phyloP scores from a whole-genome alignment of 768 basidiomycete species.

The Termitomyces heimii region DNA sequence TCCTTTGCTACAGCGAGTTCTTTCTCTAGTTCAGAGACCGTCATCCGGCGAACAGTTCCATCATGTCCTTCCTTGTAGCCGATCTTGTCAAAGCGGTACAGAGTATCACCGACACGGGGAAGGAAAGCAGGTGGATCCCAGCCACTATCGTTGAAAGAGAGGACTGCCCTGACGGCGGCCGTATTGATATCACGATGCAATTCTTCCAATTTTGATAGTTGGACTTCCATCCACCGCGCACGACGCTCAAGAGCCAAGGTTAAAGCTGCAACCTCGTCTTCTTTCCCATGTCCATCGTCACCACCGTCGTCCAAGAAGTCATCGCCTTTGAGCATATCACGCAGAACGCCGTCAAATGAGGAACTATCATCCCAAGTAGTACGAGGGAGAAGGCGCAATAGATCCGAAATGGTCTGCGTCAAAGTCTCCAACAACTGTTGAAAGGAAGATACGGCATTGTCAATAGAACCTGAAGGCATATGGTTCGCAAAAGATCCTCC shows the following conservation, averaged over 20 bases:
- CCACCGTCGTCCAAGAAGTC: constrained; percentile 77
- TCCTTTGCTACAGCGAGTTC: constrained; percentile 66
- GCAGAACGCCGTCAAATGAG: constrained; percentile 79
- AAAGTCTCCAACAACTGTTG: constrained; percentile 84
- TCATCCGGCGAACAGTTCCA: constrained; percentile 47
- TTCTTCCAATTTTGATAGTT: constrained; percentile 83
- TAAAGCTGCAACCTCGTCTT: constrained; percentile 81
- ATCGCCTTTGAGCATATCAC: constrained; percentile 86
- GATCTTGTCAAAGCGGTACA: constrained; percentile 63
- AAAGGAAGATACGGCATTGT: constrained; percentile 86
- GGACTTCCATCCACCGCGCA: constrained; percentile 93
- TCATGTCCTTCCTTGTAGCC: constrained; percentile 44
- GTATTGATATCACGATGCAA: constrained; percentile 88
- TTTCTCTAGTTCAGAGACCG: constrained; percentile 67
- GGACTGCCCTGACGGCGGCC: constrained; percentile 76
- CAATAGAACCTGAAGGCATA: constrained; percentile 84
- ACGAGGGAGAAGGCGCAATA: constrained; percentile 78
- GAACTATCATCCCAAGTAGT: constrained; percentile 90
- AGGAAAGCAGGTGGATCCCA: constrained; percentile 71
- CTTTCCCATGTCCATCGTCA: constrained; percentile 58
- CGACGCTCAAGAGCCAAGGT: constrained; percentile 82
- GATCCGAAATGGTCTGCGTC: constrained; percentile 85
- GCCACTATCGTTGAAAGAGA: constrained; percentile 80
- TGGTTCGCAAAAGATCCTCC: constrained; percentile 80
- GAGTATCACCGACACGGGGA: constrained; percentile 64